These are phyloP conservation scores for Tillandsia leiboldiana DNA, from an alignment of 176 grass and related monocot species.

Conservation along the genomic window DNA sequence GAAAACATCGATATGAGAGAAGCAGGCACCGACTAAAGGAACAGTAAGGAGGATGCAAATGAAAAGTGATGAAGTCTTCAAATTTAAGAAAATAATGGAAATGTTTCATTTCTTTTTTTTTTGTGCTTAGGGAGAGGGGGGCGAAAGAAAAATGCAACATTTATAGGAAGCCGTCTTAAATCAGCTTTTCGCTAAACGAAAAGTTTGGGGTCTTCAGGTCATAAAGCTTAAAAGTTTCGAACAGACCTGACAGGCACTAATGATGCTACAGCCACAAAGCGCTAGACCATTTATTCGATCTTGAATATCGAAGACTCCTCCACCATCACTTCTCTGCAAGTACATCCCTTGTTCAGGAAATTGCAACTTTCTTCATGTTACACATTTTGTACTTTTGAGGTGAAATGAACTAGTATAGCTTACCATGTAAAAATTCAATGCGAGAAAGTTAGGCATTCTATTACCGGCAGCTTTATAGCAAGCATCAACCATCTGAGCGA, in stretches of 20 bases:
- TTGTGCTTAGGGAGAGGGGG: neutral
- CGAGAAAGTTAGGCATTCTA: constrained; percentile 80
- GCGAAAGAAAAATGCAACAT: neutral
- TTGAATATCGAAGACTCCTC: constrained; percentile 81
- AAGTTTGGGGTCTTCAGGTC: neutral
- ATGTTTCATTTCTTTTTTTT: neutral
- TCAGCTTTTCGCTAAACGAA: neutral
- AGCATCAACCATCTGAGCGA: constrained; percentile 76
- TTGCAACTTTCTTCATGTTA: neutral
- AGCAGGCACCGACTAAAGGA: no score
- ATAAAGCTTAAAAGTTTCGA: neutral
- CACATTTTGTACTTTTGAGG: constrained; percentile 1
- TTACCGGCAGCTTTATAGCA: constrained; percentile 87
- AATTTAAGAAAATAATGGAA: neutral
- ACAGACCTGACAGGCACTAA: constrained; percentile 73
- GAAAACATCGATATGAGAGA: neutral
- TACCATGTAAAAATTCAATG: constrained; percentile 99
- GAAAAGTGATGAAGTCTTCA: neutral
- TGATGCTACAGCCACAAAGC: constrained; percentile 64
- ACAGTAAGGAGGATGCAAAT: neutral
- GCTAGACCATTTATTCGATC: constrained; percentile 83
- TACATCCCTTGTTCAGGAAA: constrained; percentile 14
- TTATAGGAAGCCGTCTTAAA: neutral
- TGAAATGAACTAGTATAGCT: neutral
- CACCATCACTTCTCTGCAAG: constrained; percentile 76